These are phyloP conservation scores for Blastobotrys capitulatus DNA, from an alignment of 1,139 yeast genomes.

Conservation along the genomic window DNA sequence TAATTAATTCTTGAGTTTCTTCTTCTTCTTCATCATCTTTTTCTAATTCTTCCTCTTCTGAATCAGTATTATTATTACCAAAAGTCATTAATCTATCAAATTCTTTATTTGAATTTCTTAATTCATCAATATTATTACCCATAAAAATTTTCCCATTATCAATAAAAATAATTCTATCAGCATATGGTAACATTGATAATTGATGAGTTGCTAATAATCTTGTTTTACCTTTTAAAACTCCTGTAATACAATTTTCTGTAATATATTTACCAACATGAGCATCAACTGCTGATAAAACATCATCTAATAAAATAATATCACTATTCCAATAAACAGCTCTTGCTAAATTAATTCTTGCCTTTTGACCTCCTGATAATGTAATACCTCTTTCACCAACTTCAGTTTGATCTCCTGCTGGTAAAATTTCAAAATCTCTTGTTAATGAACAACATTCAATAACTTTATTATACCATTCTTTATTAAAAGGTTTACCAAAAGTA, in stretches of 20 bases:
- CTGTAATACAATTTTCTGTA: slow-evolving; percentile 63
- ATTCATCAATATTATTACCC: slow-evolving; percentile 45
- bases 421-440: slow-evolving; percentile 56
- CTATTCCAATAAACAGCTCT: slow-evolving; percentile 71
- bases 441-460: slow-evolving; percentile 64
- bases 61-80: slow-evolving; percentile 34
- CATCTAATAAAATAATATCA: slow-evolving; percentile 71
- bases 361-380: slow-evolving; percentile 89
- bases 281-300: slow-evolving; percentile 87
- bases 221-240: slow-evolving; percentile 53
- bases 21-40: slow-evolving; percentile 19
- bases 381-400: slow-evolving; percentile 94
- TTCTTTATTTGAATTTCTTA: slow-evolving; percentile 41
- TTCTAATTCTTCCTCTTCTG: slow-evolving; percentile 34
- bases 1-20: slow-evolving; percentile 22
- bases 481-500: slow-evolving; percentile 58
- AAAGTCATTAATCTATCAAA: slow-evolving; percentile 51
- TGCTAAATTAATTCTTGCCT: slow-evolving; percentile 79
- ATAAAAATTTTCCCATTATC: slow-evolving; percentile 35
- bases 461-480: slow-evolving; percentile 48
- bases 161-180: slow-evolving; percentile 63
- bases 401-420: slow-evolving; percentile 79
- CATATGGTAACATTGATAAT: slow-evolving; percentile 58
- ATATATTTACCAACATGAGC: slow-evolving; percentile 84
- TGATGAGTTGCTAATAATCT: slow-evolving; percentile 84